Percentiles rank a stretch among this genome's conserved stretches.
These are phyloP conservation scores for Lizanozyma gosingica DNA, from an alignment of 1,139 yeast species.

Conservation along the genomic window DNA sequence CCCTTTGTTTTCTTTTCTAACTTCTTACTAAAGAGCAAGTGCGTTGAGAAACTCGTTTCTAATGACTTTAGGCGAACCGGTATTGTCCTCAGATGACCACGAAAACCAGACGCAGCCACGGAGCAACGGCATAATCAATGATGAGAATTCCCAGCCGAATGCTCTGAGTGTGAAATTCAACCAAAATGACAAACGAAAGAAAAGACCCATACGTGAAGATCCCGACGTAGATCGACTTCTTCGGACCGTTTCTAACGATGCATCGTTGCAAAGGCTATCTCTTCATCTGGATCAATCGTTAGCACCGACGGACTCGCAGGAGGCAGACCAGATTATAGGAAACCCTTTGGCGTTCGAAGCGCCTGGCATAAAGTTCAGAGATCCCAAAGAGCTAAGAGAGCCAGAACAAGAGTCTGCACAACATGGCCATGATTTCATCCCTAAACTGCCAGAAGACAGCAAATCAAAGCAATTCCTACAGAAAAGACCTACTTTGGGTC, in stretches of 20 bases:
- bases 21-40: too few species aligned
- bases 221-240: background rate
- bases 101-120: too few species aligned
- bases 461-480: background rate
- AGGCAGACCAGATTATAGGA: background rate
- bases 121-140: too few species aligned
- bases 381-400: background rate
- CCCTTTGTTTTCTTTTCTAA: too few species aligned
- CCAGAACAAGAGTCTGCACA: background rate
- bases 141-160: too few species aligned
- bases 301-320: background rate
- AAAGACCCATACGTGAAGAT: background rate
- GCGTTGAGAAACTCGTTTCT: too few species aligned
- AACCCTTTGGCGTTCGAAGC: background rate
- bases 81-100: too few species aligned
- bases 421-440: background rate
- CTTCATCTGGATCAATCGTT: background rate
- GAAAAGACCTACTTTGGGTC: background rate
- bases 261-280: background rate
- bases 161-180: too few species aligned
- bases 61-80: too few species aligned
- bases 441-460: background rate
- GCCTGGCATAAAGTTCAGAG: background rate
- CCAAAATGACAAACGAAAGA: too few species aligned
- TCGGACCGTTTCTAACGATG: background rate